phyloP scores from a whole-genome alignment of 2,329 filamentous ascomycete species.

The Epichloe glyceriae region DNA sequence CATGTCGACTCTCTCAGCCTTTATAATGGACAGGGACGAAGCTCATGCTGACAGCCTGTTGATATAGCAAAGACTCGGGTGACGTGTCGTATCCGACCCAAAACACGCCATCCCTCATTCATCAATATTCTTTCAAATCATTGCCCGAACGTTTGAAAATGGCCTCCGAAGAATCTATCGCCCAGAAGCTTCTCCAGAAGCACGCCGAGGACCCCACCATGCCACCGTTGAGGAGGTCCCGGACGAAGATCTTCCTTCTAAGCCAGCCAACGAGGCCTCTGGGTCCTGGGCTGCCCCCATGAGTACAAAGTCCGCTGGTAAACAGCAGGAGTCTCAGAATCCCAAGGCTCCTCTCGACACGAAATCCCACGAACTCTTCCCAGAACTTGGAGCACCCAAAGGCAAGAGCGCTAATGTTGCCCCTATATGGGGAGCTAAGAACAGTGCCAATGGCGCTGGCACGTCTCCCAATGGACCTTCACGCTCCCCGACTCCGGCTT shows the following conservation, averaged over 20 bases:
- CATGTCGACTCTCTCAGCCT: too few species aligned
- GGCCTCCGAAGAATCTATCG: slow-evolving; percentile 39
- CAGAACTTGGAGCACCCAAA: slow-evolving; percentile 64
- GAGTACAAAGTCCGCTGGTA: slow-evolving; percentile 53
- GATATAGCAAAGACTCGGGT: not conserved
- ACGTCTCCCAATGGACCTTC: slow-evolving; percentile 41
- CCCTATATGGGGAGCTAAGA: slow-evolving; percentile 68
- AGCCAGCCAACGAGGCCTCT: slow-evolving; percentile 32
- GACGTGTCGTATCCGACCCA: not conserved
- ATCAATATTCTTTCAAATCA: not conserved
- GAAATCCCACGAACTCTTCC: slow-evolving; percentile 82
- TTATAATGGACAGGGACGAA: not conserved
- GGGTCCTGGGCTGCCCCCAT: slow-evolving; percentile 35
- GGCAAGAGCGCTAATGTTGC: slow-evolving; percentile 55
- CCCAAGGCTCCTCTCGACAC: slow-evolving; percentile 52
- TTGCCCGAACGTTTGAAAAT: slow-evolving; percentile 19
- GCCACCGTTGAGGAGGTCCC: slow-evolving; percentile 67
- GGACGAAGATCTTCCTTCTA: slow-evolving; percentile 63
- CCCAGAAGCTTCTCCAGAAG: slow-evolving; percentile 51
- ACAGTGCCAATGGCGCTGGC: slow-evolving; percentile 43
- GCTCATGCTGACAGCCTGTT: not conserved
- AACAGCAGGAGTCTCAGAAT: slow-evolving; percentile 46
- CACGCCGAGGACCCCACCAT: slow-evolving; percentile 41
- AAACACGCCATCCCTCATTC: not conserved
- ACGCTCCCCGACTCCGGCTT: slow-evolving; percentile 49